Conservation (phyloP, 352 stramenopile species). For the Phytophthora pini region DNA sequence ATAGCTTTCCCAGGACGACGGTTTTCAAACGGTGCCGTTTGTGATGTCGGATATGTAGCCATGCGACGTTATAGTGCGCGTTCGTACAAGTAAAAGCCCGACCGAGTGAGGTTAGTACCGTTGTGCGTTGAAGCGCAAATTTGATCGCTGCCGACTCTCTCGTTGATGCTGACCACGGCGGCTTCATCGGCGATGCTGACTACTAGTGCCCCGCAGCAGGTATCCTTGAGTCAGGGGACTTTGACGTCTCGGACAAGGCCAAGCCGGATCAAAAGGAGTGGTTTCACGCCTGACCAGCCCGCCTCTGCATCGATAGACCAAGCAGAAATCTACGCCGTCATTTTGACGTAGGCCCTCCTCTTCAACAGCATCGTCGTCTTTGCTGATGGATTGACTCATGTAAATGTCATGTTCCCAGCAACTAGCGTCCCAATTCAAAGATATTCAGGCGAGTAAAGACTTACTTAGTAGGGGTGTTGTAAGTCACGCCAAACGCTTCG, state of each 20-base stretch:
- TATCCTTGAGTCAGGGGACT: too few species aligned
- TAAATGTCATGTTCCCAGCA: conserved; percentile 36
- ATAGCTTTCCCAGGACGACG: too few species aligned
- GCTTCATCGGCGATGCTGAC: too few species aligned
- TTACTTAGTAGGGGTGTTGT: neutral
- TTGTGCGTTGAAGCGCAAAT: conserved; percentile 18
- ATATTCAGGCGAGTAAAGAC: neutral
- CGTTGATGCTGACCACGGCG: neutral
- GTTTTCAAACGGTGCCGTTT: too few species aligned
- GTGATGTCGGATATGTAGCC: too few species aligned
- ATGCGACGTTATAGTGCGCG: neutral
- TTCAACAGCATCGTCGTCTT: neutral
- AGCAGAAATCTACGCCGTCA: neutral
- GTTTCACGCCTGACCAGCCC: neutral
- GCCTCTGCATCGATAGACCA: conserved; percentile 10
- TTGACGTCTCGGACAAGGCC: conserved; percentile 7
- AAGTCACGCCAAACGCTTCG: neutral
- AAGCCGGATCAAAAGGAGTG: conserved; percentile 4
- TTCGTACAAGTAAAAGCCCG: neutral
- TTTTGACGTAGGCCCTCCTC: neutral
- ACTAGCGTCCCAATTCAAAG: neutral
- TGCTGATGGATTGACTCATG: neutral
- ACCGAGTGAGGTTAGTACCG: neutral
- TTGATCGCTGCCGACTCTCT: conserved; percentile 11
- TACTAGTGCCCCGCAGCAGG: too few species aligned